Base-by-base conservation (phyloP, 2,329 filamentous ascomycete species). In the Pseudocercospora ulei region DNA sequence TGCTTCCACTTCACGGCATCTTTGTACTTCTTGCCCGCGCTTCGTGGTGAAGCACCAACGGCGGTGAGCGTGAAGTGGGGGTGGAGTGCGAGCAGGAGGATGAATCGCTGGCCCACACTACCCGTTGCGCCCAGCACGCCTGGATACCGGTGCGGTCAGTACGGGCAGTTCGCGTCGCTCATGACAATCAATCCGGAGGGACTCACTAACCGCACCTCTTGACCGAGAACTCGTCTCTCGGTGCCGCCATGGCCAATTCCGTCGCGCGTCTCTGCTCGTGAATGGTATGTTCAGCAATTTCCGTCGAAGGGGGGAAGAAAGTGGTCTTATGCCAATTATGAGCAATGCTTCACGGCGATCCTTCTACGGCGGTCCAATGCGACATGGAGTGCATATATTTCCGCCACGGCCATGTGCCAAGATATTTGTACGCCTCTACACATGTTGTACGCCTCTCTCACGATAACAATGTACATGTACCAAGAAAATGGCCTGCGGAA, bases 1-100 rank as follows among this genome's bases (percentile, higher is more conserved):
- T 96, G 88, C 71, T 95, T 95, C 90, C 90, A 96, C 55, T 76
- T 76, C 47, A 92, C 87, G 24, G 87, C 88, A 73, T 94, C 85
- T 64, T 80, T 81, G 71, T 96, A 96, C 60, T 80, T 82, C 71
- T 95, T 95, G 57, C 87, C 87, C 4, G 84, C 85, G 6, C 86
- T 94, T 43, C 84, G 76, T 43, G 83, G 76, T 11, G 86, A 94
- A 22, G 90, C 90, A 48, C 90, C 90, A 34, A 96, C 76, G 43
- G 86, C 86, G 49, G 90, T 81, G 41, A 96, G 78, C 48, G 77
- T 76, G 56, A 96, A 82, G 62, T 82, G 75, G 9, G 88, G 87
- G 65, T 96, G 88, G 38, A 85, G 73, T 28, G 83, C 79, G 47
- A 96, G 80, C 36, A 96, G 76, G 20, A 95, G 78, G 60, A 96